phyloP scores from a whole-genome alignment of 345 rosid species.

The Populus ilicifolia region DNA sequence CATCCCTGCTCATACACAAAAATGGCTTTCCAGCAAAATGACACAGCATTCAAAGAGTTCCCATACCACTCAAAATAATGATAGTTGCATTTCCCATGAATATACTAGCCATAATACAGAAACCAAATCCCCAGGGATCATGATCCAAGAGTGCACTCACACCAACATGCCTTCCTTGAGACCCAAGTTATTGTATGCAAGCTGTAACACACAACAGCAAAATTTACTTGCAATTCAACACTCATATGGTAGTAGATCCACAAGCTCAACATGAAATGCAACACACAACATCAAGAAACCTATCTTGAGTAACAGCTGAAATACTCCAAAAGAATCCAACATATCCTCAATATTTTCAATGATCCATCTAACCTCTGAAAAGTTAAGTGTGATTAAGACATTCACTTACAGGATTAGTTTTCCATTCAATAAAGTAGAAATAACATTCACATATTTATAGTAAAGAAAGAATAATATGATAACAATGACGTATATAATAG shows the following conservation, averaged over 20 bases:
- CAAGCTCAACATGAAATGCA: conserved; percentile 25
- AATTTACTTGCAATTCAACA: conserved; percentile 27
- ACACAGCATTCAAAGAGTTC: conserved; percentile 13
- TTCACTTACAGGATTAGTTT: not conserved
- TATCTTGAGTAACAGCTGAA: not conserved
- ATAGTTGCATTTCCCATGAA: conserved; percentile 26
- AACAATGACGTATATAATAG: not conserved
- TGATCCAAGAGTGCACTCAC: conserved; percentile 42
- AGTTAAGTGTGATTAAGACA: not conserved
- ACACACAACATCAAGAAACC: not conserved
- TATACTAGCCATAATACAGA: conserved; percentile 21
- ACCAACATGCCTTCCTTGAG: conserved; percentile 58
- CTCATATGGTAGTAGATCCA: conserved; percentile 30
- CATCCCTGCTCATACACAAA: not conserved
- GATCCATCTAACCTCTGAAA: not conserved
- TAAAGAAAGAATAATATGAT: not conserved
- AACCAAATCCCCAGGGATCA: conserved; percentile 33
- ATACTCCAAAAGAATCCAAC: not conserved
- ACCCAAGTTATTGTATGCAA: conserved; percentile 76
- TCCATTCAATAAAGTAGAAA: not conserved
- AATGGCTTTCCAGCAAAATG: conserved; percentile 20
- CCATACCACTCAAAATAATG: conserved; percentile 7
- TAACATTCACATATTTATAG: not conserved
- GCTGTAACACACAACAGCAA: conserved; percentile 35
- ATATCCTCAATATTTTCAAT: not conserved